A percentile compares a stretch with the other conserved stretches of the same genome.
These are phyloP conservation scores for Aristolochia fimbriata DNA, from an alignment of 164 flowering plant genomes.

Conservation along the genomic window DNA sequence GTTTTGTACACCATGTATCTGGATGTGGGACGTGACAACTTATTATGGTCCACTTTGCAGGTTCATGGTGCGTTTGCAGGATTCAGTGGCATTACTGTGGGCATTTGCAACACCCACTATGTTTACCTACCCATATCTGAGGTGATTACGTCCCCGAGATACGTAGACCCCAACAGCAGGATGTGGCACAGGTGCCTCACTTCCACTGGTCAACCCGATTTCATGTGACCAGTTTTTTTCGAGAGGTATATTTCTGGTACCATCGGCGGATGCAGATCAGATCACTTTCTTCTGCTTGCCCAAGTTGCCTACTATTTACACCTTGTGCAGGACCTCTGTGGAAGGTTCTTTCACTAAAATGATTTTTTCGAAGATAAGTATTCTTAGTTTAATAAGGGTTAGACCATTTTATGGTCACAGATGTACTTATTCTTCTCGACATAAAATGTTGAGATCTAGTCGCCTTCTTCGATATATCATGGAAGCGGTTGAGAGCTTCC, in stretches of 20 bases:
- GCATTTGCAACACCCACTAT: constrained; percentile 41
- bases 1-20: not conserved
- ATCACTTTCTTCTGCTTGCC: not conserved
- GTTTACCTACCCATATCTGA: constrained; percentile 41
- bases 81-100: constrained; percentile 38
- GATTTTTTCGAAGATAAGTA: no score
- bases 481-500: no score
- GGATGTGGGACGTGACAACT: not conserved
- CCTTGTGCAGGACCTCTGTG: no score
- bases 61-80: constrained; percentile 55
- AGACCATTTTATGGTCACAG: no score
- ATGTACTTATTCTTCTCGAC: no score
- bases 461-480: no score
- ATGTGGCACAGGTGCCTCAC: constrained; percentile 53
- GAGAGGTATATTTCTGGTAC: not conserved
- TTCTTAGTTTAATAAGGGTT: no score
- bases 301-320: not conserved
- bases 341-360: no score
- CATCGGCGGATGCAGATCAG: not conserved
- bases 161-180: constrained; percentile 37
- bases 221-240: constrained; percentile 9
- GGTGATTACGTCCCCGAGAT: constrained; percentile 33
- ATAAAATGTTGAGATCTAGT: no score
- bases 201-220: constrained; percentile 49
- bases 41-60: constrained; percentile 13